Base-by-base conservation (phyloP, 352 stramenopile species). In the Aphanomyces astaci region DNA sequence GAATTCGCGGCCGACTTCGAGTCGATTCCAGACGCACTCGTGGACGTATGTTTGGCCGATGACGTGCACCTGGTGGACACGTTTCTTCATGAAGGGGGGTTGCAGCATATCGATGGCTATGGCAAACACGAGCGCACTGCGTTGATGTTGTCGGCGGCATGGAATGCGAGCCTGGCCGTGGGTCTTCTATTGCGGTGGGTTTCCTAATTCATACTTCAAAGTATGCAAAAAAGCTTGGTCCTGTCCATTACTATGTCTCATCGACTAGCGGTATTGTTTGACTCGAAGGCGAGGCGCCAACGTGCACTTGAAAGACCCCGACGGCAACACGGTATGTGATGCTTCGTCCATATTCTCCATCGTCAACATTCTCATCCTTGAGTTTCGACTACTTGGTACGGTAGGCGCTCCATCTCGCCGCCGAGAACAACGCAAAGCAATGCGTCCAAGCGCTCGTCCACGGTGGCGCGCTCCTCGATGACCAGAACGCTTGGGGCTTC, bases 391-490 rank as follows among this genome's bases (percentile, higher is more conserved):
- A n/a, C n/a, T n/a, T n/a, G n/a, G n/a, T n/a, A n/a, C n/a, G n/a
- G n/a, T 28, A 68, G 62, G 62, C 62, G 3, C 33, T 68, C 24
- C 62, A 68, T 59, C 33, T 68, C 3, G 62, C 62, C 19, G 62
- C 62, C 2, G 62, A 68, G 33, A 68, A 68, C 62, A 68, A 68
- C 51, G 43, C 62, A 17, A 68, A 68, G 43, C 25, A 60, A 22
- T 43, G 62, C n/a, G 24, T 68, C 39, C 40, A 68, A 22, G 28
- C 32, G 1, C 62, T 68, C 17, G 22, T 68, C 3, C 30, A 68
- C 4, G 46, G 19, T 22, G 49, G 49, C 2, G 46, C 32, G 30
- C 30, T 68, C 7, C 28, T 68, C 3, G 62, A 68, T 33, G 62
- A 68, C 9, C 40, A 59, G 19, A 68, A 68, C 24, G 39, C 13